Conservation (phyloP, 2,329 filamentous ascomycete species). For the Pseudogymnoascus sp. region DNA sequence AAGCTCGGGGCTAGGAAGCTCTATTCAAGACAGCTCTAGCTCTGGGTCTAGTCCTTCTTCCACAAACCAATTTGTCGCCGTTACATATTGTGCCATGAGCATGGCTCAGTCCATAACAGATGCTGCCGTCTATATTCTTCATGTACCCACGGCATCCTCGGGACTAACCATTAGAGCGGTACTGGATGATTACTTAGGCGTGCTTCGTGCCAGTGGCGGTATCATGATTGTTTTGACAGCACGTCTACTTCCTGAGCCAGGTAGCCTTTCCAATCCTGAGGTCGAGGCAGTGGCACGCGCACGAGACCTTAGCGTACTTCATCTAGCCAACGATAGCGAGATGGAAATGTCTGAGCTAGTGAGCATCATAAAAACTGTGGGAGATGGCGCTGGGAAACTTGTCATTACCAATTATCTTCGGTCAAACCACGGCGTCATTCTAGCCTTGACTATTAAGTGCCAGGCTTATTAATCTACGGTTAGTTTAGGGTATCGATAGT, state of each 20-base stretch:
- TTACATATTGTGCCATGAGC: constrained; percentile 20
- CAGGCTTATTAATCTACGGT: constrained; percentile 12
- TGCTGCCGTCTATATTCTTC: constrained; percentile 32
- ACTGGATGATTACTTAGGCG: constrained; percentile 28
- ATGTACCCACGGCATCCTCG: constrained; percentile 20
- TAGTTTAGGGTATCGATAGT: not conserved
- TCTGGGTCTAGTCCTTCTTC: constrained; percentile 5
- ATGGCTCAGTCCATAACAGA: constrained; percentile 25
- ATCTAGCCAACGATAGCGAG: constrained; percentile 27
- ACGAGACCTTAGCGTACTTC: constrained; percentile 27
- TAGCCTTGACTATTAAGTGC: constrained; percentile 22
- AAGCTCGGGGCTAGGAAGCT: not conserved
- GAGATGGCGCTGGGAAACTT: constrained; percentile 23
- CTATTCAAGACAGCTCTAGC: not conserved
- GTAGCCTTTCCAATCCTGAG: constrained; percentile 15
- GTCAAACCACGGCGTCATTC: constrained; percentile 14
- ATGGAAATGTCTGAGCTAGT: constrained; percentile 27
- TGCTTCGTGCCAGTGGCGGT: constrained; percentile 25
- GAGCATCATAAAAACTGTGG: constrained; percentile 23
- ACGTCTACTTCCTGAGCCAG: constrained; percentile 22
- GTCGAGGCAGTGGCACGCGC: constrained; percentile 23
- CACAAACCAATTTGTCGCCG: constrained; percentile 15
- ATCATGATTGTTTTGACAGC: constrained; percentile 27
- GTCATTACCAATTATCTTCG: constrained; percentile 22
- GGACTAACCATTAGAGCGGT: constrained; percentile 21